Conservation (phyloP, 2,329 filamentous ascomycete species). For the Sphaceloma murrayae region DNA sequence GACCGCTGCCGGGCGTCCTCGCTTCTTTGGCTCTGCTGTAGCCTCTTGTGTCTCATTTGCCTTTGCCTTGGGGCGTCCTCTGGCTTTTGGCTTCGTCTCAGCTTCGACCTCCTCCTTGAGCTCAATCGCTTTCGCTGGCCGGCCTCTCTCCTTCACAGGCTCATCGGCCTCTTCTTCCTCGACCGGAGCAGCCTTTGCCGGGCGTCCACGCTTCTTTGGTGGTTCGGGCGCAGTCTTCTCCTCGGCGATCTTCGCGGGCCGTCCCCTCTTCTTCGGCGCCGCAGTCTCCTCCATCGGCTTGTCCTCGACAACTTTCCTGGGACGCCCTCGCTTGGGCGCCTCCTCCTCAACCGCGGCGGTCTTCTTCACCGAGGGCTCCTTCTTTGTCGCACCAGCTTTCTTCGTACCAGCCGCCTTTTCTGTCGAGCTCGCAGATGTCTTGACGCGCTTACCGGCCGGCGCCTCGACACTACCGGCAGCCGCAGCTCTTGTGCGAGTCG, state of each 20-base stretch:
- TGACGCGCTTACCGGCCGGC: background rate
- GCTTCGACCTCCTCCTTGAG: conserved; percentile 8
- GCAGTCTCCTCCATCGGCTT: conserved; percentile 3
- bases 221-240: conserved; percentile 9
- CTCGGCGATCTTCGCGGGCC: conserved; percentile 20
- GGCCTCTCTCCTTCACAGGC: conserved; percentile 25
- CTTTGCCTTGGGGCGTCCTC: conserved; percentile 6
- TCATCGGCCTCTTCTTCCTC: conserved; percentile 20
- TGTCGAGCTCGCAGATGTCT: background rate
- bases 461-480: background rate
- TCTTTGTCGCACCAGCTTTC: conserved; percentile 11
- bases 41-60: conserved; percentile 19
- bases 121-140: conserved; percentile 25
- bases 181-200: conserved; percentile 17
- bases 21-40: conserved; percentile 17
- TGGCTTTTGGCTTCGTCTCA: conserved; percentile 7
- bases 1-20: background rate
- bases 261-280: conserved; percentile 26
- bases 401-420: conserved; percentile 1
- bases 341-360: conserved; percentile 8
- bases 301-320: conserved; percentile 5
- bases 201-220: background rate
- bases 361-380: conserved; percentile 14
- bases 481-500: background rate
- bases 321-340: conserved; percentile 19